Evolutionary conservation across 257 asterid genomes (phyloP), one percentile per base, ranked within the genome.

Genomic region (Jasminum sambac): DNA sequence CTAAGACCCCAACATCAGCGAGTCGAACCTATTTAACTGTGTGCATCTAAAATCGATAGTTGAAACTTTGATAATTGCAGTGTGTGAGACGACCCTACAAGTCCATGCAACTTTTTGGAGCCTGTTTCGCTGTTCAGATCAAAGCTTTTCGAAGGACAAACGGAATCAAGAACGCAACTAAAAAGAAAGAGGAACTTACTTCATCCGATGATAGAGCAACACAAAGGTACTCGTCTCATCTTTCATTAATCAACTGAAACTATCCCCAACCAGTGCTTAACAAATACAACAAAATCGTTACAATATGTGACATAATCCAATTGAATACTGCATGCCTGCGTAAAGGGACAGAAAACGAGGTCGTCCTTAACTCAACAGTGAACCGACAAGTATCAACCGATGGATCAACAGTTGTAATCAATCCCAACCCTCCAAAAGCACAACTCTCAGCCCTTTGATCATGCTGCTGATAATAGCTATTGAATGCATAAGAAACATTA

Each of bases 401-500:
- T 23, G 98, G 98, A 81, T 92, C 90, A 25, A 90, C 85, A 0
- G 95, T 88, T 6, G 98, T 90, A 59, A 92, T 86, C 90, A 90
- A 82, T 50, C 98, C 98, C 85, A 90, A 63, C 17, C 98, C 95
- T 1, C 82, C 84, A 63, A 90, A 92, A 37, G 73, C 77, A 60
- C 97, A 90, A 37, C 92, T 84, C 43, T 83, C 84, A 0, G 86
- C 87, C 41, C 63, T 82, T 64, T 92, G 98, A 73, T 85, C 83
- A 17, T 85, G 92, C 72, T 85, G 89, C 72, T 92, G 98, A 77
- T 85, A 92, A 72, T 81, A 88, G 76, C 87, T 87, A 77, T 92
- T 92, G 70, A 92, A 88, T 1, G 92, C 92, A 58, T 87, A 92
- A 2, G 98, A 92, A 55, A 92, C 72, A 61, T 90, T 92, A 8